Evolutionary conservation across 495 filamentous ascomycete species (phyloP), one percentile per base, ranked within the genome.

Genomic region (Penicillium alfredii): DNA sequence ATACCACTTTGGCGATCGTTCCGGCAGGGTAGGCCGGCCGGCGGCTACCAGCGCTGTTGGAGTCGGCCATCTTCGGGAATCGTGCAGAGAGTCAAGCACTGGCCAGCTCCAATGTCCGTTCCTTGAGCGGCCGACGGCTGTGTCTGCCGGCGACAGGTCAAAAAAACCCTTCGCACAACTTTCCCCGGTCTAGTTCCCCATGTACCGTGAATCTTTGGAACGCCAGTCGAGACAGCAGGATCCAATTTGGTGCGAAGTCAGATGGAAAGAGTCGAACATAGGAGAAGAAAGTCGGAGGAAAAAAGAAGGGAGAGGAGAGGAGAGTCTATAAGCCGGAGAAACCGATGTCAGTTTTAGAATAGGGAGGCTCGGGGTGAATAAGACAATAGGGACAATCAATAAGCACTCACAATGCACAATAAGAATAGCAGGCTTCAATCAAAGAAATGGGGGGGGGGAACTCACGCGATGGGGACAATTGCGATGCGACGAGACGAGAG

Each of bases 1-100:
- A 42, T 60, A 71, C 66, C 61, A 71, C 37, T 49, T 71, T 68
- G 11, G 64, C 61, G 38, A 71, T 57, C 25, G 66, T 68, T 25
- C 64, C 61, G 8, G 63, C 51, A 48, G 63, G 61, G 34, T 59
- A 62, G 32, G 52, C 50, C 38, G 53, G 55, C 41, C 45, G 40
- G 30, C 47, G 31, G 42, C 45, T 47, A 12, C 40, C 43, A 36
- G 52, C 45, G 33, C 55, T 48, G 25, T 58, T 66, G 38, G 64
- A 52, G 40, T 63, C 64, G 34, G 56, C 58, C 64, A 68, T 68
- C 29, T 39, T 53, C 28, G 1, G 47, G 44, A 51, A 37, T 42
- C 37, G 49, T 47, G 31, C 38, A 21, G 34, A 37, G 24, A 32
- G 5, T n/a, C n/a, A n/a, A n/a, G n/a, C n/a, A n/a, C n/a, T n/a